Base-by-base conservation (phyloP, 2,329 filamentous ascomycete genomes). In the Nigrograna mackinnonii region DNA sequence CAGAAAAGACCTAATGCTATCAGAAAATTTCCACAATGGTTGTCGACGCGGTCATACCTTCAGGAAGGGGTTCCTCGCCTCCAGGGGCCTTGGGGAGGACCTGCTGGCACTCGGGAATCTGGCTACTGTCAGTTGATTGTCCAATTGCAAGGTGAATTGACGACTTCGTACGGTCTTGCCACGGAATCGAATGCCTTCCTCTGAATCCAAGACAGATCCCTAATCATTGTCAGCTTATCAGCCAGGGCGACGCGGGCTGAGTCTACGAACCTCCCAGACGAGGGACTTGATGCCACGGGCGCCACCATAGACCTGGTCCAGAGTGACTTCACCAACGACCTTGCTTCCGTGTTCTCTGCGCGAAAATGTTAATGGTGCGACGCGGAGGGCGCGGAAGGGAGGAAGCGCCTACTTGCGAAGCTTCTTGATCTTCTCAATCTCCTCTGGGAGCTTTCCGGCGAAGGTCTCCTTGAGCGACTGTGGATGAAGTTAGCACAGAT, bases 361-460 rank as follows among this genome's bases (percentile, higher is more conserved):
- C 57, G 54, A 47, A 57, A 32, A 61, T 55, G 63, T 65, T 50
- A 68, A 54, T 49, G 45, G 37, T 40, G 41, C 46, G 51, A 22
- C 42, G 35, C 35, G 37, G 44, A 22, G 45, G 22, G 31, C n/a
- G 41, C 43, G 45, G 49, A 31, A 18, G 21, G 14, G 35, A 19
- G 22, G 24, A 17, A 17, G 49, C 57, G 76, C 86, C 72, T 80
- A 95, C 90, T 96, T 96, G 75, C 90, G 85, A 68, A 99, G 86
- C 75, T 90, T 85, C 89, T 99, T 99, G 81, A 99, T 91, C 84
- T 97, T 89, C 79, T 99, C 94, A 70, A 96, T 87, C 84, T 97
- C 95, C 73, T 86, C 90, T 63, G 94, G 94, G 52, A 99, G 82
- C 68, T 92, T 87, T 74, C 94, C 91, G 71, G 92, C 92, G 74